Percentiles rank a stretch among this genome's conserved stretches.
phyloP scores from a whole-genome alignment of 345 rosid genomes.

The Ceriops zippeliana region DNA sequence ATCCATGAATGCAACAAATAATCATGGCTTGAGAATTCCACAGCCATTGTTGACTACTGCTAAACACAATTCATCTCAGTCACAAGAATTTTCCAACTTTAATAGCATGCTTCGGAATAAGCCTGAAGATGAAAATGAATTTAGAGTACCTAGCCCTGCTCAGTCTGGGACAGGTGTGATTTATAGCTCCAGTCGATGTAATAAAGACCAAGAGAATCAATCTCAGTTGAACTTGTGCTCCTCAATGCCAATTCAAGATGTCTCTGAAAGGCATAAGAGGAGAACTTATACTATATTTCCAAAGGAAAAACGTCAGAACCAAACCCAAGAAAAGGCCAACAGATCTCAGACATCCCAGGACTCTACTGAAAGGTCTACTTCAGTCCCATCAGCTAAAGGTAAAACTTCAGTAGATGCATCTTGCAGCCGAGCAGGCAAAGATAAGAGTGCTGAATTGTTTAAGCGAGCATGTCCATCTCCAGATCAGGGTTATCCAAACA shows the following conservation, averaged over 20 bases:
- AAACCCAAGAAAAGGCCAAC: conserved; percentile 22
- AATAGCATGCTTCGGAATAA: conserved; percentile 30
- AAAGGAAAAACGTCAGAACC: conserved; percentile 21
- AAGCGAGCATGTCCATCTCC: conserved; percentile 31
- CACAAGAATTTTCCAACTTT: conserved; percentile 33
- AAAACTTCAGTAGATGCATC: conserved; percentile 23
- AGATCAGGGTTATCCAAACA: conserved; percentile 27
- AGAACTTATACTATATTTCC: conserved; percentile 15
- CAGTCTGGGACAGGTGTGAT: conserved; percentile 20
- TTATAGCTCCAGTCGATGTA: conserved; percentile 17
- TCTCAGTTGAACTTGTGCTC: conserved; percentile 29
- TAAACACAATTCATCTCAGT: conserved; percentile 30
- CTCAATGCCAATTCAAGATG: conserved; percentile 38
- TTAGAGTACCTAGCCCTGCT: conserved; percentile 31
- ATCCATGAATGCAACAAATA: conserved; percentile 18
- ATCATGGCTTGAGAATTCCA: conserved; percentile 20
- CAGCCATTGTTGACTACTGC: conserved; percentile 30
- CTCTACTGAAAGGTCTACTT: conserved; percentile 22
- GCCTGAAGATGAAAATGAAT: conserved; percentile 33
- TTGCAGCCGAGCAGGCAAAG: conserved; percentile 18
- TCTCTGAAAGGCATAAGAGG: conserved; percentile 25
- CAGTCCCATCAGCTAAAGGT: conserved; percentile 20
- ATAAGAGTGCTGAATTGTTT: conserved; percentile 24
- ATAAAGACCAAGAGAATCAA: conserved; percentile 13
- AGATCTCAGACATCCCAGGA: conserved; percentile 17